Evolutionary conservation across 2,329 filamentous ascomycete genomes (phyloP), one percentile per base, ranked within the genome.

Genomic region (Fusarium nelsonii): DNA sequence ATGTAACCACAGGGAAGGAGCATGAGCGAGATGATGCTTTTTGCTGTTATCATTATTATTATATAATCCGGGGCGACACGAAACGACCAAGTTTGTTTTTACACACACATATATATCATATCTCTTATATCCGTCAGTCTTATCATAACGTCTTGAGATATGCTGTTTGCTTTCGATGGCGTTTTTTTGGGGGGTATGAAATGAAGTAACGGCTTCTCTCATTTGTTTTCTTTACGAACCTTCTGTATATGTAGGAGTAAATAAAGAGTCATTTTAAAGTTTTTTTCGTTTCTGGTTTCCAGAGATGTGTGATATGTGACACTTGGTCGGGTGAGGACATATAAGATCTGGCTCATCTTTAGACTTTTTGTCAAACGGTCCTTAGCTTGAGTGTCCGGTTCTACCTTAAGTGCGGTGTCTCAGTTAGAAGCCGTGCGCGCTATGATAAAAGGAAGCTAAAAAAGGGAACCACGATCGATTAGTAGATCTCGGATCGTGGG

Each of bases 1-100:
- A 73, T 73, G 71, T 65, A 46, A 56, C 36, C 20, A 18, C 65
- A 74, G 69, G 53, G 72, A 73, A 51, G 58, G 59, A 43, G 18
- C 55, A 23, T 71, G 49, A 65, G 40, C n/a, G 28, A 3, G 9
- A 44, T 20, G 20, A 56, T 34, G 48, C 59, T 45, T 40, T 40
- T 40, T 51, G 48, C 48, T 51, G 5, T 15, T 30, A 51, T 51
- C 20, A 26, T 49, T 49, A 49, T 23, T 33, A 44, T 33, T 36
- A 43, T 53, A 57, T 60, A 59, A 65, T 65, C 48, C 36, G 18
- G 45, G 28, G 51, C 48, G 34, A 51, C 30, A 30, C 23, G 48
- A 51, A 40, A 44, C 46, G 63, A 52, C 45, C 41, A 63, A 37
- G 18, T 52, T 16, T 37, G 4, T 41, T 65, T 15, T 44, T 33